Percentiles rank a stretch among this genome's conserved stretches.
Conservation (phyloP, 2,329 filamentous ascomycete species). For the Apiospora hydei region DNA sequence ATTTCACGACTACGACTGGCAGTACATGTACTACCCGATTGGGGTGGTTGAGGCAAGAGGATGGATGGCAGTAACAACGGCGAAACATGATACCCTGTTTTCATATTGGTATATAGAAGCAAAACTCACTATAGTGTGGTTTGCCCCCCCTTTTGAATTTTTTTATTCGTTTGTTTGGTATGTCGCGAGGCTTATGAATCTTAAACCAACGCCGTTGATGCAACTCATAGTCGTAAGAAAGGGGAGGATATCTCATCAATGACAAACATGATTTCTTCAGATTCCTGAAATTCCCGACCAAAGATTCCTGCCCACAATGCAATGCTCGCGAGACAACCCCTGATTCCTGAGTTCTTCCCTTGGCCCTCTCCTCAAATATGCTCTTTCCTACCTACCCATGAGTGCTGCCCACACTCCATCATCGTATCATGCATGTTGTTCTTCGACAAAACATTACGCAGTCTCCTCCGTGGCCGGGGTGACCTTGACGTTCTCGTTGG, state of each 20-base stretch:
- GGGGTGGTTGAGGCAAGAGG: not conserved
- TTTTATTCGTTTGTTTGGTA: not conserved
- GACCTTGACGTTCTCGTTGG: constrained; percentile 35
- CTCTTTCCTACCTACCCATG: not conserved
- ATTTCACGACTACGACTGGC: not conserved
- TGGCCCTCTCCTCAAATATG: not conserved
- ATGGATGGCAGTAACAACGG: not conserved
- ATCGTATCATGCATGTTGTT: not conserved
- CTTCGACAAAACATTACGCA: not conserved
- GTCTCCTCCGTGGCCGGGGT: constrained; percentile 31
- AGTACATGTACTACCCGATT: not conserved
- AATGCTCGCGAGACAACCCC: not conserved
- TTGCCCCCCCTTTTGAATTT: not conserved
- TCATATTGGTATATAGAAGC: constrained; percentile 9
- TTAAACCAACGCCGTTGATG: constrained; percentile 7
- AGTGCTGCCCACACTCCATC: not conserved
- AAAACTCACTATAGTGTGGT: not conserved
- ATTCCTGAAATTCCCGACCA: not conserved
- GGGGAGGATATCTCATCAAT: constrained; percentile 7
- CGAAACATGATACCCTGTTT: constrained; percentile 16
- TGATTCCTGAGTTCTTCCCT: not conserved
- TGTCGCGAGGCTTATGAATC: not conserved
- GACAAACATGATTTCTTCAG: not conserved
- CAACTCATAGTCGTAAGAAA: constrained; percentile 10
- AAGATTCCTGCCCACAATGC: constrained; percentile 10